Conservation (phyloP, 2,329 filamentous ascomycete species). For the Septoria linicola region DNA sequence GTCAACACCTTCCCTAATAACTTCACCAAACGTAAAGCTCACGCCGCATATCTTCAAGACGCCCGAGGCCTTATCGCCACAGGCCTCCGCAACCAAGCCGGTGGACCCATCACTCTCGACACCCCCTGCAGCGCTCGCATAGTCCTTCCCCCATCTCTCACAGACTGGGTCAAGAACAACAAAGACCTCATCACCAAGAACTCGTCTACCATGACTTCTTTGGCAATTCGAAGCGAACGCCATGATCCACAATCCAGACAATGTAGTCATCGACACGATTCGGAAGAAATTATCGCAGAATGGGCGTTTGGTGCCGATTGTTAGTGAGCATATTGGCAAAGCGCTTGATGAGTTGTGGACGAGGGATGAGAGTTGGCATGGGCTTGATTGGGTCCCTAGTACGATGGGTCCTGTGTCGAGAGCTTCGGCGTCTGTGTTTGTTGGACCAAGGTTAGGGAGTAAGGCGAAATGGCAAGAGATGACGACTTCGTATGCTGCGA, state of each 20-base stretch:
- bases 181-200: constrained; percentile 21
- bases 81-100: not conserved
- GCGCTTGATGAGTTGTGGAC: constrained; percentile 17
- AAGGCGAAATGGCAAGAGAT: constrained; percentile 44
- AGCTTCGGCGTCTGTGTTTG: constrained; percentile 44
- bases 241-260: constrained; percentile 5
- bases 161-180: constrained; percentile 23
- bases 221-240: constrained; percentile 22
- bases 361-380: constrained; percentile 24
- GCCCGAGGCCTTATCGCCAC: not conserved
- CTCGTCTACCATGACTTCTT: constrained; percentile 23
- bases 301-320: constrained; percentile 15
- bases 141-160: constrained; percentile 4
- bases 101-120: constrained; percentile 2
- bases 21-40: constrained; percentile 5
- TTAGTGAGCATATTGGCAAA: constrained; percentile 11
- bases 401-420: constrained; percentile 35
- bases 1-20: not conserved
- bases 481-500: constrained; percentile 40
- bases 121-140: constrained; percentile 9
- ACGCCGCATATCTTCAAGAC: not conserved
- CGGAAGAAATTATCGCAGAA: constrained; percentile 23
- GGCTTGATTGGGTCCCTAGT: constrained; percentile 34
- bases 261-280: constrained; percentile 21
- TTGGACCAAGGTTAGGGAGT: constrained; percentile 40